Percentiles rank a stretch among this genome's conserved stretches.
phyloP scores from a whole-genome alignment of 441 rosid species.

The Codiaeum variegatum region DNA sequence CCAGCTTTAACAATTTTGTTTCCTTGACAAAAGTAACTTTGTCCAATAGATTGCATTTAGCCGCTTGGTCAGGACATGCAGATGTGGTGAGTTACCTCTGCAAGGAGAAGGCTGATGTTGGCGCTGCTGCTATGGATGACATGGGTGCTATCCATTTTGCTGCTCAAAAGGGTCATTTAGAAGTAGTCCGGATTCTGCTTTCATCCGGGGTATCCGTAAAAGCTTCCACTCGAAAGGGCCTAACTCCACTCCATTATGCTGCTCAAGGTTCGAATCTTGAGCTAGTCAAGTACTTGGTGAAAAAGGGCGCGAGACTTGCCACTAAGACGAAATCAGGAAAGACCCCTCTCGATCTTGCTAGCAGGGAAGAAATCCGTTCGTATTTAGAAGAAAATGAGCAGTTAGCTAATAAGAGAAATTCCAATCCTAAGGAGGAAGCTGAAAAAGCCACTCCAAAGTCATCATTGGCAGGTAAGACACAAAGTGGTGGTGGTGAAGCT shows the following conservation, averaged over 20 bases:
- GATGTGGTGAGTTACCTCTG: slow-evolving; percentile 72
- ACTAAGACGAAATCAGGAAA: slow-evolving; percentile 74
- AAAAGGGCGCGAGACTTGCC: slow-evolving; percentile 64
- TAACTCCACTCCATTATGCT: slow-evolving; percentile 81
- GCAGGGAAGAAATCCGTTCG: slow-evolving; percentile 43
- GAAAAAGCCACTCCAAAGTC: slow-evolving; percentile 34
- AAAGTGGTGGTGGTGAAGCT: slow-evolving; percentile 29
- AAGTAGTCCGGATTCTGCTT: slow-evolving; percentile 54
- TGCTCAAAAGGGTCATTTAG: slow-evolving; percentile 85
- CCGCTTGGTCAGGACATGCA: slow-evolving; percentile 91
- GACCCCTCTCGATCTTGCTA: slow-evolving; percentile 70
- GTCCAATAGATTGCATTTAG: slow-evolving; percentile 65
- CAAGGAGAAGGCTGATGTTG: slow-evolving; percentile 84
- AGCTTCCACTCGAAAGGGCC: slow-evolving; percentile 71
- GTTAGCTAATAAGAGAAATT: slow-evolving; percentile 32
- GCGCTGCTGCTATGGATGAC: slow-evolving; percentile 95
- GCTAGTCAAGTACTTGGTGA: slow-evolving; percentile 61
- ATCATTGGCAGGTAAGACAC: slow-evolving; percentile 19
- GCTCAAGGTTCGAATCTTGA: slow-evolving; percentile 85
- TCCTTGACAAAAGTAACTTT: slow-evolving; percentile 42
- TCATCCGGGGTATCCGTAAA: slow-evolving; percentile 66
- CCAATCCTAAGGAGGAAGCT: slow-evolving; percentile 26
- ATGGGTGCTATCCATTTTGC: slow-evolving; percentile 97
- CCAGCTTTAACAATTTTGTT: slow-evolving; percentile 12
- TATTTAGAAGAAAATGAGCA: slow-evolving; percentile 53